phyloP scores from a whole-genome alignment of 2,329 filamentous ascomycete species.

The Aureobasidium sp. region DNA sequence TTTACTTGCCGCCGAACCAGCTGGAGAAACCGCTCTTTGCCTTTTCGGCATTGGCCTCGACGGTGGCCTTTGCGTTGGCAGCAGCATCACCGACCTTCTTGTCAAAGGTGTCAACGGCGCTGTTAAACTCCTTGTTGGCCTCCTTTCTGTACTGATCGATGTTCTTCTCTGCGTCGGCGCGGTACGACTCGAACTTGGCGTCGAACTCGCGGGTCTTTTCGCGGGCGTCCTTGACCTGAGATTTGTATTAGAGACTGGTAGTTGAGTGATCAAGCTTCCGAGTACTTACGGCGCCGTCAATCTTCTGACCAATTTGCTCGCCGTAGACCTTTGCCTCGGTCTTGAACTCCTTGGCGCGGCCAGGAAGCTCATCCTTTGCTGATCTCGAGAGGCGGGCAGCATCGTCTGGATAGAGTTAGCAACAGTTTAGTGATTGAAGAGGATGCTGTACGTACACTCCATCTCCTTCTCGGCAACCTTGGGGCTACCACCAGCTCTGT shows the following conservation, averaged over 20 bases:
- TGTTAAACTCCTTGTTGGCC: constrained; percentile 45
- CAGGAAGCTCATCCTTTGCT: constrained; percentile 59
- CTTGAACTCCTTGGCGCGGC: constrained; percentile 55
- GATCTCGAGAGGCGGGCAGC: constrained; percentile 61
- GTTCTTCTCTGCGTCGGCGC: constrained; percentile 52
- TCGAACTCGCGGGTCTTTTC: constrained; percentile 56
- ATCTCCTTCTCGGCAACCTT: constrained; percentile 79
- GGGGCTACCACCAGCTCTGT: constrained; percentile 72
- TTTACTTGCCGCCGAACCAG: constrained; percentile 60
- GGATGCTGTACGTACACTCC: constrained; percentile 56
- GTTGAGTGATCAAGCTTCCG: no score
- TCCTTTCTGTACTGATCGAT: constrained; percentile 60
- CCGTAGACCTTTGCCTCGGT: constrained; percentile 39
- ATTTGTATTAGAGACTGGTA: neutral
- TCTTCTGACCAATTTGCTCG: constrained; percentile 50
- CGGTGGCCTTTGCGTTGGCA: constrained; percentile 1
- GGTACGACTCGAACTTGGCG: constrained; percentile 48
- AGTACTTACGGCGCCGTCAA: constrained; percentile 58
- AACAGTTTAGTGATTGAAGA: neutral
- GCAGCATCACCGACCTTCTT: constrained; percentile 55
- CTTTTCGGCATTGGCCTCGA: constrained; percentile 63
- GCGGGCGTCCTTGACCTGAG: constrained; percentile 28
- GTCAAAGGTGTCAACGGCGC: constrained; percentile 68
- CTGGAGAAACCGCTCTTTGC: constrained; percentile 76
- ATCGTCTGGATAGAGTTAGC: constrained; percentile 54